Percentiles rank a stretch among this genome's conserved stretches.
Conservation (phyloP, 257 asterid species). For the Orobanche coerulescens region DNA sequence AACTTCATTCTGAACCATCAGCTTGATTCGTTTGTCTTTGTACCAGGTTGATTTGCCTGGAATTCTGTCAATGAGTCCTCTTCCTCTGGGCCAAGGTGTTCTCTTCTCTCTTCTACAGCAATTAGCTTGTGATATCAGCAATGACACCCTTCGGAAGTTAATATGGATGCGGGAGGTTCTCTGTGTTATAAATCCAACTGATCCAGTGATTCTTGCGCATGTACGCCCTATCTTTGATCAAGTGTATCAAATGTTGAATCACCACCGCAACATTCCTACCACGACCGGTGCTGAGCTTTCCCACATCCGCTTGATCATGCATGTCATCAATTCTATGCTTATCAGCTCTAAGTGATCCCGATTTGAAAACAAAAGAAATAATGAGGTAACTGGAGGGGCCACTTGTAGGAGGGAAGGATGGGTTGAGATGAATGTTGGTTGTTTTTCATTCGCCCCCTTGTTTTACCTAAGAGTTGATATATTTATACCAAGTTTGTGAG, state of each 20-base stretch:
- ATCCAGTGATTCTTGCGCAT: constrained; percentile 63
- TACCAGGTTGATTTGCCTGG: constrained; percentile 74
- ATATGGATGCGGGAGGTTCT: constrained; percentile 88
- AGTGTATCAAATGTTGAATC: constrained; percentile 75
- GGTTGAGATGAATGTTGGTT: neutral
- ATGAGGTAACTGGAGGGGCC: neutral
- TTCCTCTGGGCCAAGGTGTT: constrained; percentile 92
- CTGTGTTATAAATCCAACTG: constrained; percentile 66
- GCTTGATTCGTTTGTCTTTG: neutral
- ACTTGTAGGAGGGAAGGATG: neutral
- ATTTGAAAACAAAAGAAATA: too few relatives aligned
- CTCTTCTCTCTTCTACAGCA: constrained; percentile 90
- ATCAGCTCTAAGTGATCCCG: constrained; percentile 55
- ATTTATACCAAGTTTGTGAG: neutral
- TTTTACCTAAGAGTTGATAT: neutral
- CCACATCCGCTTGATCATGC: constrained; percentile 71
- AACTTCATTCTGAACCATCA: neutral
- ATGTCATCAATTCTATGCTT: constrained; percentile 82
- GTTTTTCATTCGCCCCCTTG: neutral
- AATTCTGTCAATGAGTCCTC: constrained; percentile 58
- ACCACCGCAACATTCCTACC: constrained; percentile 61
- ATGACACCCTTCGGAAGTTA: constrained; percentile 57
- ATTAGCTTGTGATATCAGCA: constrained; percentile 67
- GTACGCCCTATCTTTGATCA: constrained; percentile 93
- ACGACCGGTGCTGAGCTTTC: constrained; percentile 40